These are phyloP conservation scores for Raddia distichophylla DNA, from an alignment of 176 grass and related monocot genomes.

Conservation along the genomic window DNA sequence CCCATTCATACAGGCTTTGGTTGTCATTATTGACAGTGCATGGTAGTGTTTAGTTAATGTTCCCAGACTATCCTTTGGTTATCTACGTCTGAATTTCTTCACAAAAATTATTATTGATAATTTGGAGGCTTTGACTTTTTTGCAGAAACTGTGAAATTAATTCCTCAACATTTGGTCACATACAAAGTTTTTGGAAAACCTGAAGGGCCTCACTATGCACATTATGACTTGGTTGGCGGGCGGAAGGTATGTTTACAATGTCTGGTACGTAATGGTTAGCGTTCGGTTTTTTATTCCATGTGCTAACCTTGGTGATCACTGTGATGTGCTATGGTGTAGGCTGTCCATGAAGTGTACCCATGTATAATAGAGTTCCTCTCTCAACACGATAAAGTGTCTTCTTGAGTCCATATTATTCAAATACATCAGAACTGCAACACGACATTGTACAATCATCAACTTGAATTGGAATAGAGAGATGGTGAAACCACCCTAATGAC, in stretches of 20 bases:
- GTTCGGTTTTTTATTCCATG: constrained; percentile 16
- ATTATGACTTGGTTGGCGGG: constrained; percentile 94
- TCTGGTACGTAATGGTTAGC: neutral
- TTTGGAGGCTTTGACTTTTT: constrained; percentile 32
- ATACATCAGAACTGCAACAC: neutral
- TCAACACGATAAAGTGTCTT: constrained; percentile 64
- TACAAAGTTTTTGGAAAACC: constrained; percentile 78
- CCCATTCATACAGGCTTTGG: neutral
- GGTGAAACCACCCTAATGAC: neutral
- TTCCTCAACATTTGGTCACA: constrained; percentile 75
- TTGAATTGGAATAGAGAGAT: neutral
- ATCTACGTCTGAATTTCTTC: constrained; percentile 4
- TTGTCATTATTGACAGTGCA: neutral
- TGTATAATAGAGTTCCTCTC: constrained; percentile 89
- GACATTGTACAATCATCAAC: neutral
- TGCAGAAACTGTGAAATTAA: constrained; percentile 82
- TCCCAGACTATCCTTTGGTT: neutral
- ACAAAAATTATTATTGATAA: neutral
- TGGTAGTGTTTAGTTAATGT: neutral
- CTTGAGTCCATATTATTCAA: constrained; percentile 13
- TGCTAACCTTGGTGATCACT: constrained; percentile 12
- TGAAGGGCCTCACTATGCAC: constrained; percentile 82
- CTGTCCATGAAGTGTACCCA: constrained; percentile 90
- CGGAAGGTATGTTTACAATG: constrained; percentile 57
- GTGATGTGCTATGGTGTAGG: constrained; percentile 56